phyloP scores from a whole-genome alignment of 2,329 filamentous ascomycete species.

The Penicillium sumatraense region DNA sequence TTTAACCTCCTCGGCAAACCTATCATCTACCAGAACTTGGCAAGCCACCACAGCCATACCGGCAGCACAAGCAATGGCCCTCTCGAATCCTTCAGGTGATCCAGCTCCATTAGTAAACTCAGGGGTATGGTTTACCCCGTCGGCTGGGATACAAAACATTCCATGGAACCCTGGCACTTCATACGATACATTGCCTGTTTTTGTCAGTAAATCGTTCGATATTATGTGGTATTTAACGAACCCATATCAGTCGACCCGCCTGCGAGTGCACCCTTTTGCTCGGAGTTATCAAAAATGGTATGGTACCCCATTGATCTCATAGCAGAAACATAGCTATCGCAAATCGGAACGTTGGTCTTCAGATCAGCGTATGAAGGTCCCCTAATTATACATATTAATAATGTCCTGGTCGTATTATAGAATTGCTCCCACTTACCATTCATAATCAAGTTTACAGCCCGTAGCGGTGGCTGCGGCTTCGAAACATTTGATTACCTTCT shows the following conservation, averaged over 20 bases:
- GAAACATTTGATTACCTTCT: conserved; percentile 36
- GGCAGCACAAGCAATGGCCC: conserved; percentile 39
- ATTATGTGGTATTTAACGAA: conserved; percentile 5
- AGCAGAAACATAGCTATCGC: conserved; percentile 37
- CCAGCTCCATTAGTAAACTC: conserved; percentile 58
- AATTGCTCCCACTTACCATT: conserved; percentile 23
- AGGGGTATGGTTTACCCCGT: conserved; percentile 57
- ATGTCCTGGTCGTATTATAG: neutral
- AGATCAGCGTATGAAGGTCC: conserved; percentile 36
- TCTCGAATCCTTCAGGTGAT: conserved; percentile 53
- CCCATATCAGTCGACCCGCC: conserved; percentile 38
- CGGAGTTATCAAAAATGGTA: conserved; percentile 29
- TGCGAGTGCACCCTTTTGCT: conserved; percentile 17
- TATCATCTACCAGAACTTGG: conserved; percentile 32
- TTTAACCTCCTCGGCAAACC: conserved; percentile 32
- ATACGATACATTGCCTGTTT: conserved; percentile 53
- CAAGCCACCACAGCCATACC: conserved; percentile 39
- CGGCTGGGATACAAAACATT: conserved; percentile 51
- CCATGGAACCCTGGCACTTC: conserved; percentile 39
- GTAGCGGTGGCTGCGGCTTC: conserved; percentile 38
- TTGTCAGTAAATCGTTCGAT: conserved; percentile 1
- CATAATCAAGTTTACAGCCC: conserved; percentile 35
- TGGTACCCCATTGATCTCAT: conserved; percentile 37
- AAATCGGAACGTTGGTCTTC: conserved; percentile 38
- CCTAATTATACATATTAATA: conserved; percentile 19